Conservation (phyloP, 495 filamentous ascomycete genomes). For the Usnea hakonensis region DNA sequence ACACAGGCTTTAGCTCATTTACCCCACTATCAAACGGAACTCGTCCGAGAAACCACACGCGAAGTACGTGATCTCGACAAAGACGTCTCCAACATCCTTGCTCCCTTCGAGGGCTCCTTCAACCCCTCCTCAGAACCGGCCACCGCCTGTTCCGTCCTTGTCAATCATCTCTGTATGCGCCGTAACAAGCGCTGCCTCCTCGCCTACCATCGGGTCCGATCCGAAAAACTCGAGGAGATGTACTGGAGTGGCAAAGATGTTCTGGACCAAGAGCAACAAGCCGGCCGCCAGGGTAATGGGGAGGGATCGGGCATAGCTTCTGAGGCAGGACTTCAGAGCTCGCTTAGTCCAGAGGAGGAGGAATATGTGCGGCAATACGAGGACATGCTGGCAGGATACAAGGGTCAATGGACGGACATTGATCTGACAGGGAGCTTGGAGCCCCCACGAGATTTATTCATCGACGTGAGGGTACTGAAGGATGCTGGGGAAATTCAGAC, state of each 20-base stretch:
- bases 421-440: slow-evolving; percentile 93
- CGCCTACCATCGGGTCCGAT: slow-evolving; percentile 83
- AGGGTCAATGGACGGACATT: slow-evolving; percentile 98
- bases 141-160: slow-evolving; percentile 77
- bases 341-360: slow-evolving; percentile 92
- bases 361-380: slow-evolving; percentile 89
- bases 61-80: slow-evolving; percentile 94
- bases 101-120: slow-evolving; percentile 76
- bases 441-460: slow-evolving; percentile 90
- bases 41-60: slow-evolving; percentile 76
- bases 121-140: slow-evolving; percentile 78
- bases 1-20: slow-evolving; percentile 82
- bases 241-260: slow-evolving; percentile 88
- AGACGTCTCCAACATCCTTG: slow-evolving; percentile 72
- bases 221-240: slow-evolving; percentile 88
- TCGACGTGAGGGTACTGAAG: slow-evolving; percentile 92
- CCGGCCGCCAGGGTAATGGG: slow-evolving; percentile 24
- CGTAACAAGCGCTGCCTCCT: slow-evolving; percentile 94
- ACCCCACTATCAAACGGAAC: slow-evolving; percentile 87
- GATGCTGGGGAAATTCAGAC: slow-evolving; percentile 99
- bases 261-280: slow-evolving; percentile 40
- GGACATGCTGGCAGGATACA: slow-evolving; percentile 90
- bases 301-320: slow-evolving; percentile 26
- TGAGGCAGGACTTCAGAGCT: slow-evolving; percentile 54
- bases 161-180: slow-evolving; percentile 90